phyloP scores from a whole-genome alignment of 495 filamentous ascomycete genomes.

The Neurospora sp. region DNA sequence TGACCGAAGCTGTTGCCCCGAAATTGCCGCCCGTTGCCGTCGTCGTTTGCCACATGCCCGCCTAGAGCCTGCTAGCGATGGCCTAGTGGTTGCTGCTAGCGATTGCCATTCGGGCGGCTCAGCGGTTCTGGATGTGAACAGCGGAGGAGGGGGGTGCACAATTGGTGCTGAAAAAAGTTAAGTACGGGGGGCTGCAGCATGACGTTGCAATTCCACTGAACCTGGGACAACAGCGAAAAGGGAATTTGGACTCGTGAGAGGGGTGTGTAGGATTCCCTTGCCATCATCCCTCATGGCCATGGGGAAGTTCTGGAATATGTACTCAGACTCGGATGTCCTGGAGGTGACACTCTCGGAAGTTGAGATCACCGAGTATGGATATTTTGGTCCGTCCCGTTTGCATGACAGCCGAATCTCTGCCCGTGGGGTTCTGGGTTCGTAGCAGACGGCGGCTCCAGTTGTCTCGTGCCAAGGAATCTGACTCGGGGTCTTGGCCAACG shows the following conservation, averaged over 20 bases:
- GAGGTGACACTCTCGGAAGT: not conserved
- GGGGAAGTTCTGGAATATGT: not conserved
- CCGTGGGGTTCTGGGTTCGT: not conserved
- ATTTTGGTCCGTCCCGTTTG: not conserved
- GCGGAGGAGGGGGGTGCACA: not conserved
- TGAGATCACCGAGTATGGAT: not conserved
- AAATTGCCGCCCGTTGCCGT: not conserved
- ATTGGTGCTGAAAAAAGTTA: not conserved
- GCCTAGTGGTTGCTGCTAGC: not conserved
- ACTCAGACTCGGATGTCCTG: not conserved
- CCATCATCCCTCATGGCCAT: not conserved
- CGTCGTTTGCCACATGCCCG: not conserved
- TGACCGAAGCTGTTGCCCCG: not conserved
- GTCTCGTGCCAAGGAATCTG: not conserved
- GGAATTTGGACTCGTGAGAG: not conserved
- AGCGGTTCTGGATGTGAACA: not conserved
- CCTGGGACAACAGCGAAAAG: not conserved
- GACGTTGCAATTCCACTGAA: not conserved
- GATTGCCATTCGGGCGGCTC: not conserved
- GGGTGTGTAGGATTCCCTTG: not conserved
- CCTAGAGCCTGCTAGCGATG: not conserved
- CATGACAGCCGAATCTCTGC: not conserved
- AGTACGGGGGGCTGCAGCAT: not conserved
- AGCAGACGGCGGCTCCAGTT: not conserved
- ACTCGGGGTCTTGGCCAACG: not conserved